phyloP scores from a whole-genome alignment of 1,139 yeast species.

The Trichomonascaceae sp. region DNA sequence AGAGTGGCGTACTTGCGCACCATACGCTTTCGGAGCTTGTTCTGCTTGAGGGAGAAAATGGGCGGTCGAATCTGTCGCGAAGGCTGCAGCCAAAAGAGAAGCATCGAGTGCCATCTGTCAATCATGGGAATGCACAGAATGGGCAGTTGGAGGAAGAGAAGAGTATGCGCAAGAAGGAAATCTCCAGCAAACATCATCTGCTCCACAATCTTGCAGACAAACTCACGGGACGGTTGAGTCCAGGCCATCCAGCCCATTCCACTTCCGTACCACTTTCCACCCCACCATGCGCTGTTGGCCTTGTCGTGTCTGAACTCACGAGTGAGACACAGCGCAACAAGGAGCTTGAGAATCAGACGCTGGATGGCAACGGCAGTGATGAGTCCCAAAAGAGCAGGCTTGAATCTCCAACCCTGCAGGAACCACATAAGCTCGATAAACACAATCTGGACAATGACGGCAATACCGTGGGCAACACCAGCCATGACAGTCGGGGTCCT shows the following conservation, averaged over 20 bases:
- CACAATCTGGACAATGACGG: conserved; percentile 71
- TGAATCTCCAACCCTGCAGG: conserved; percentile 80
- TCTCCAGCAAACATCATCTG: conserved; percentile 96
- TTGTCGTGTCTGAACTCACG: conserved; percentile 97
- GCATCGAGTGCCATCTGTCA: conserved; percentile 96
- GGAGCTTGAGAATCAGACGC: conserved; percentile 74
- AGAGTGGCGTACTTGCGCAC: conserved; percentile 85
- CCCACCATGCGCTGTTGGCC: conserved; percentile 98
- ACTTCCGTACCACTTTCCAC: conserved; percentile 97
- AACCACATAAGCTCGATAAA: conserved; percentile 97
- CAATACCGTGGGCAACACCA: conserved; percentile 90
- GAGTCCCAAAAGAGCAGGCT: conserved; percentile 79
- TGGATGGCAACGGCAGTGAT: conserved; percentile 77
- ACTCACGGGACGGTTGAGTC: conserved; percentile 95
- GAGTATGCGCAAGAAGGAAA: conserved; percentile 79
- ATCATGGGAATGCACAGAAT: conserved; percentile 70
- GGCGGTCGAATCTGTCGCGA: conserved; percentile 98
- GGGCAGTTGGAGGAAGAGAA: conserved; percentile 85
- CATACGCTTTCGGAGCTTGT: conserved; percentile 96
- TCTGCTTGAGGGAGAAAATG: conserved; percentile 92
- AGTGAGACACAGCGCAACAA: conserved; percentile 69
- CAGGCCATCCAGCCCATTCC: conserved; percentile 93
- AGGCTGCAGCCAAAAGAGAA: conserved; percentile 98
- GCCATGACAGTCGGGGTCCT: conserved; percentile 97
- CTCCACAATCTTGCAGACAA: conserved; percentile 86